A percentile compares a stretch with the other conserved stretches of the same genome.
phyloP scores from a whole-genome alignment of 768 basidiomycete genomes.

The Naganishia antarctica region DNA sequence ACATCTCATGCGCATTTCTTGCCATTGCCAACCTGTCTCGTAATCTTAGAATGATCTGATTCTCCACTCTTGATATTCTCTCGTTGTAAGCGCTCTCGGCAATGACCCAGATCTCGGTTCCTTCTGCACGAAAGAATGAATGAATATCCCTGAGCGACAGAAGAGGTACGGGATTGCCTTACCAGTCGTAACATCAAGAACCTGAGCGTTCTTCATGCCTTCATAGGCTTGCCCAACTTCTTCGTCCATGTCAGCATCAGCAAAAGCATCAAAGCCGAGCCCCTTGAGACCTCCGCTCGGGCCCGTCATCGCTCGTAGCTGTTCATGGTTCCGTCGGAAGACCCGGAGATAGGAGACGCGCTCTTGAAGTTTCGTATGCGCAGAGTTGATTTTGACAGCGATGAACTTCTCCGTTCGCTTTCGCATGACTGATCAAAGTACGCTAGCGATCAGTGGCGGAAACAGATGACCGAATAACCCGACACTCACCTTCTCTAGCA shows the following conservation, averaged over 20 bases:
- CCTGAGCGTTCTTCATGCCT: slow-evolving; percentile 92
- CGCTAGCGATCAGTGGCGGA: too few relatives aligned
- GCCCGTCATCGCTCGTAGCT: slow-evolving; percentile 93
- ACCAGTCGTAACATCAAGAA: slow-evolving; percentile 89
- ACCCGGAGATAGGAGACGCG: slow-evolving; percentile 76
- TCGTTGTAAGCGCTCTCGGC: slow-evolving; percentile 98
- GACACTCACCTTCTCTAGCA: slow-evolving; percentile 67
- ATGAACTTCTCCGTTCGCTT: slow-evolving; percentile 89
- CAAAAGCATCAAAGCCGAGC: slow-evolving; percentile 59
- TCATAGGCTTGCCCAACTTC: slow-evolving; percentile 96
- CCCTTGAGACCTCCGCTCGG: slow-evolving; percentile 79
- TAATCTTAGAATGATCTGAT: slow-evolving; percentile 91
- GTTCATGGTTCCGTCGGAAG: slow-evolving; percentile 96
- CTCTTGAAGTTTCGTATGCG: slow-evolving; percentile 86
- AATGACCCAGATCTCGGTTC: slow-evolving; percentile 94
- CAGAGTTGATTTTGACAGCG: slow-evolving; percentile 87
- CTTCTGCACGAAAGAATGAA: slow-evolving; percentile 57
- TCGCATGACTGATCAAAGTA: slow-evolving; percentile 64
- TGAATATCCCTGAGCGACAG: not conserved
- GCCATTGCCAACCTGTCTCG: slow-evolving; percentile 90
- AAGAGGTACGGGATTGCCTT: slow-evolving; percentile 42
- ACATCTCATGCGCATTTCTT: slow-evolving; percentile 98
- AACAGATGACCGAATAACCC: too few relatives aligned
- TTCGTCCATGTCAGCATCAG: slow-evolving; percentile 93
- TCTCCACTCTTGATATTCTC: slow-evolving; percentile 92